Percentiles rank a stretch among this genome's conserved stretches.
Conservation (phyloP, 306 rosid species). For the Cyamopsis tetragonoloba region DNA sequence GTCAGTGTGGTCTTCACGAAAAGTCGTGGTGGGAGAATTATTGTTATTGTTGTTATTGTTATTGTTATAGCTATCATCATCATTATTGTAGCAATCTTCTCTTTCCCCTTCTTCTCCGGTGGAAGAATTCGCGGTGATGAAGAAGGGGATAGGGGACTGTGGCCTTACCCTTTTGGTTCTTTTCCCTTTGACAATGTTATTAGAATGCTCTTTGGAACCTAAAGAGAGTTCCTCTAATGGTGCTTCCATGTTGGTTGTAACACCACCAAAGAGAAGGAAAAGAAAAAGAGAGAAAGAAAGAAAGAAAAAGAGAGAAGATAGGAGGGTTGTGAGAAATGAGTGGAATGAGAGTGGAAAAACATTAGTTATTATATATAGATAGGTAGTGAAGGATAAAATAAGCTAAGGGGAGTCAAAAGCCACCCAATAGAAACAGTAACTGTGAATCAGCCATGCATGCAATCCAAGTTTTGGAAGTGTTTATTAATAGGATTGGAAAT, state of each 20-base stretch:
- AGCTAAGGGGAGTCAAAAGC: slow-evolving; percentile 49
- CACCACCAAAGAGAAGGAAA: slow-evolving; percentile 16
- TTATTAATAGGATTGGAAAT: slow-evolving; percentile 35
- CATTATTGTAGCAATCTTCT: slow-evolving; percentile 8
- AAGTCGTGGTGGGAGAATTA: slow-evolving; percentile 38
- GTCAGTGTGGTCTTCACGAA: slow-evolving; percentile 42
- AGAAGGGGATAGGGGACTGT: slow-evolving; percentile 79
- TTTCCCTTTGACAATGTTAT: slow-evolving; percentile 63
- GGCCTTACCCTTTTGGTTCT: slow-evolving; percentile 87
- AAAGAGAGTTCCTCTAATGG: slow-evolving; percentile 43
- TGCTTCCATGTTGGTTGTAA: slow-evolving; percentile 57
- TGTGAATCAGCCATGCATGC: slow-evolving; percentile 42
- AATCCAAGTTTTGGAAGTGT: slow-evolving; percentile 31
- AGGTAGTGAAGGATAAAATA: slow-evolving; percentile 27
- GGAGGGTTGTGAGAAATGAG: slow-evolving; percentile 60
- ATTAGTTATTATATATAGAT: slow-evolving; percentile 23
- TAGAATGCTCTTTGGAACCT: slow-evolving; percentile 47
- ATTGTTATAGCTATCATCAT: background rate
- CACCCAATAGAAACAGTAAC: slow-evolving; percentile 65
- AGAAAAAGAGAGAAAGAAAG: background rate
- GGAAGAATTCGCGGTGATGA: slow-evolving; percentile 41
- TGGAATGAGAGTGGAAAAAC: slow-evolving; percentile 32
- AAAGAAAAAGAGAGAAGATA: slow-evolving; percentile 14
- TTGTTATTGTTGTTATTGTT: background rate
- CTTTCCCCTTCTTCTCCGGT: slow-evolving; percentile 29